Percentiles rank a stretch among this genome's conserved stretches.
Evolutionary conservation across 2,329 filamentous ascomycete species (phyloP).

Genomic region (Sporothrix brunneoviolacea): DNA sequence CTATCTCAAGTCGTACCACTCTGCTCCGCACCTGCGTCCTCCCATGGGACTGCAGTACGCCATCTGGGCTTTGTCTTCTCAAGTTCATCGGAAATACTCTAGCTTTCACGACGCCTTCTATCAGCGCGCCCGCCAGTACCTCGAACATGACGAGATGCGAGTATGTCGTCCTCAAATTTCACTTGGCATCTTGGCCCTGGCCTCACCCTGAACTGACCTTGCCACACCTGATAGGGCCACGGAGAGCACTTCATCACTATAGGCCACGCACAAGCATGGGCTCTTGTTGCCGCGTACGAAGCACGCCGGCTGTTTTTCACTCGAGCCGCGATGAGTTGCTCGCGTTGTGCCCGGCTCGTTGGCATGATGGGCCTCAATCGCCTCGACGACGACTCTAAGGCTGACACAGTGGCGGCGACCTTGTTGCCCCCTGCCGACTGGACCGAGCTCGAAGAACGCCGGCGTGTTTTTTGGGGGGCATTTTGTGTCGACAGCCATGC

Average conservation of each 20-base stretch:
- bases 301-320: conserved; percentile 82
- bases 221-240: conserved; percentile 51
- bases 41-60: conserved; percentile 78
- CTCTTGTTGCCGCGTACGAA: conserved; percentile 67
- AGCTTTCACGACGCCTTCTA: conserved; percentile 74
- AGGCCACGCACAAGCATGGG: conserved; percentile 76
- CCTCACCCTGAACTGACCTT: neutral
- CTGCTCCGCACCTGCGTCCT: conserved; percentile 65
- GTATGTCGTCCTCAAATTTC: no score
- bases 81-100: conserved; percentile 64
- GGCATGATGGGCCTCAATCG: conserved; percentile 83
- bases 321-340: conserved; percentile 74
- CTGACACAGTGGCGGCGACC: conserved; percentile 59
- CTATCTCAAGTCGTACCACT: conserved; percentile 68
- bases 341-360: conserved; percentile 61
- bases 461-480: conserved; percentile 78
- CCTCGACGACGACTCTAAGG: conserved; percentile 58
- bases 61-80: conserved; percentile 77
- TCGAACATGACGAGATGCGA: conserved; percentile 78
- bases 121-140: conserved; percentile 71
- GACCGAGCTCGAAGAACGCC: conserved; percentile 68
- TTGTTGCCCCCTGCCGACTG: conserved; percentile 68
- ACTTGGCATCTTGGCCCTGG: neutral
- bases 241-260: conserved; percentile 76
- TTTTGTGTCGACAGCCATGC: conserved; percentile 81